Base-by-base conservation (phyloP, 768 basidiomycete genomes). In the Clitopilus passeckerianus region DNA sequence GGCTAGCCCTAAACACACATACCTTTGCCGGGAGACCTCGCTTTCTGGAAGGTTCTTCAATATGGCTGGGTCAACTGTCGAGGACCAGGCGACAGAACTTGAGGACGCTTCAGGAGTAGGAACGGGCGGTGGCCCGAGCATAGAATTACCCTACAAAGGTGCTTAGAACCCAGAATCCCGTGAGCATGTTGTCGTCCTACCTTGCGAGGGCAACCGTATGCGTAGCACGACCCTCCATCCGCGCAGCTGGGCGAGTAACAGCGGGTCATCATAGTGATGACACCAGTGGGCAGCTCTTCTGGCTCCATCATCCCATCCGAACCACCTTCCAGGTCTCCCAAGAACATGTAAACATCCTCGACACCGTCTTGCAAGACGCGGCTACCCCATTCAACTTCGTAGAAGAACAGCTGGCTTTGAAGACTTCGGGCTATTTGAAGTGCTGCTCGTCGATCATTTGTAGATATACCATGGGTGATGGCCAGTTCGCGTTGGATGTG, bases 331-430 rank as follows among this genome's bases (percentile, higher is more conserved):
- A 82, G 79, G 63, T 95, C 94, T 59, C 93, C 93, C 67, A 92
- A 77, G 72, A 97, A 96, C 80, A 90, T 91, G 74, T 91, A 97
- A 6, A 97, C 94, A 62, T 95, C 93, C 66, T 95, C 94, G 4
- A 95, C 90, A 2, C 90, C 87, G 67, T 95, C 94, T 58, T 90
- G 85, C 57, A 97, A 74, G 1, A 87, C 79, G 18, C 87, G 85
- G 54, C 87, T 86, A 30, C 90, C 93, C 92, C 95, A 96, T 68
- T 98, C 95, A 6, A 98, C 95, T 70, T 98, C 96, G 68, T 93
- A 93, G 72, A 97, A 95, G 79, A 94, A 98, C 5, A 98, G 80
- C 69, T 96, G 93, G 60, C 84, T 88, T 68, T 98, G 95, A 35
- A 98, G 78, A 59, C 91, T 92, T 37, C 93, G 86, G 4, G 94